Evolutionary conservation across 2,329 filamentous ascomycete genomes (phyloP).

Genomic region (Calycina herbarum): DNA sequence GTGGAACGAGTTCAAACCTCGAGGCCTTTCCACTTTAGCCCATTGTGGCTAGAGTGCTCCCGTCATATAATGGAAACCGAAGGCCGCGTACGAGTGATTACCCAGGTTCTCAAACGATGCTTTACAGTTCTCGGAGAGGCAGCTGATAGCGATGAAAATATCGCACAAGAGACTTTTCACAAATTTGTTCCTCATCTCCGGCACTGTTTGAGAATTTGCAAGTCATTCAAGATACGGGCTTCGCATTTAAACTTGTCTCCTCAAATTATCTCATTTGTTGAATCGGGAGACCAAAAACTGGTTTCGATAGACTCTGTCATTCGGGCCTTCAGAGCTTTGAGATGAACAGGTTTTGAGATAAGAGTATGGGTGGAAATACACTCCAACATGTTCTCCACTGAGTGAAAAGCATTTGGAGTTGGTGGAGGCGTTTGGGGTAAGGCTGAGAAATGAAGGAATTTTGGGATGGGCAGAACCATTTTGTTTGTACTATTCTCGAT

Average conservation of each 20-base stretch:
- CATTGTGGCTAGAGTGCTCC: not conserved
- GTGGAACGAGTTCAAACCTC: not conserved
- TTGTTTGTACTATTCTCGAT: too few relatives aligned
- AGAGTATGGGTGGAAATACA: too few relatives aligned
- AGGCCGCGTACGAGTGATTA: not conserved
- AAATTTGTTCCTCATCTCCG: not conserved
- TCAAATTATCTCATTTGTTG: not conserved
- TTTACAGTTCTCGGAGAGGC: not conserved
- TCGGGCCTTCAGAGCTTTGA: not conserved
- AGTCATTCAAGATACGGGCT: not conserved
- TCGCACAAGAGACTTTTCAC: not conserved
- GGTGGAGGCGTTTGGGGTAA: too few relatives aligned
- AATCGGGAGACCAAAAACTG: not conserved
- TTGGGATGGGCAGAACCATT: too few relatives aligned
- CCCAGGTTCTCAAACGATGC: not conserved
- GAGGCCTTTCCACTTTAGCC: not conserved
- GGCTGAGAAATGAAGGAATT: too few relatives aligned
- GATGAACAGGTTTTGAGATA: not conserved
- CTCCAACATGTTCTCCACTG: too few relatives aligned
- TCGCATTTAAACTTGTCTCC: slow-evolving; percentile 16
- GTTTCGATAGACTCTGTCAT: not conserved
- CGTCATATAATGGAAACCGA: not conserved
- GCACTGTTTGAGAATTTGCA: not conserved
- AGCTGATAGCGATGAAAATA: not conserved
- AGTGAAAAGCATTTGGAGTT: too few relatives aligned